A percentile compares a stretch with the other conserved stretches of the same genome.
These are phyloP conservation scores for Tilletia setariae DNA, from an alignment of 1,284 basidiomycete genomes.

Conservation along the genomic window DNA sequence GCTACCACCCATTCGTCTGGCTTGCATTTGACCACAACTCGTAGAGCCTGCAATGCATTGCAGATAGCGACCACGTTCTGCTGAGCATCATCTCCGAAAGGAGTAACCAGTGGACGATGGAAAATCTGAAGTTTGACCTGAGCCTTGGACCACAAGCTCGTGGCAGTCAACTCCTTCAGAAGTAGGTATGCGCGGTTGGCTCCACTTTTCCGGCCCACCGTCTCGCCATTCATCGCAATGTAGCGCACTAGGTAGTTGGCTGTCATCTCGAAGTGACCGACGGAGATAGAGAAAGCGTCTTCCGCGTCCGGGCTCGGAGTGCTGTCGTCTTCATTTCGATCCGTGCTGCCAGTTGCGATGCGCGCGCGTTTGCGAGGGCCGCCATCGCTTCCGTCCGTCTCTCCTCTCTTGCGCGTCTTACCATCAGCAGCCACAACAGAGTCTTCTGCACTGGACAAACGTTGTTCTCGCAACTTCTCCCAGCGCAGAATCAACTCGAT, in stretches of 20 bases:
- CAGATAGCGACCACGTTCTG: constrained; percentile 67
- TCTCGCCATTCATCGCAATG: constrained; percentile 70
- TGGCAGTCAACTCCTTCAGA: constrained; percentile 76
- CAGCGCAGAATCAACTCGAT: constrained; percentile 56
- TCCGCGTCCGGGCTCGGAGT: constrained; percentile 22
- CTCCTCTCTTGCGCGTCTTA: constrained; percentile 2
- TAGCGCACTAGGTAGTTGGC: constrained; percentile 92
- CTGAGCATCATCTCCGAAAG: constrained; percentile 68
- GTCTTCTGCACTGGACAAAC: background rate
- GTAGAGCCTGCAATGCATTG: constrained; percentile 83
- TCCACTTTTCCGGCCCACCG: constrained; percentile 64
- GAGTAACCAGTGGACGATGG: constrained; percentile 57
- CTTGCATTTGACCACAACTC: constrained; percentile 79
- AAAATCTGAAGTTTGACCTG: constrained; percentile 71
- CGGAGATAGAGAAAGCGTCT: constrained; percentile 42
- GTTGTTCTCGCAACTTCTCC: constrained; percentile 55
- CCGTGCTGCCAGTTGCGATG: background rate
- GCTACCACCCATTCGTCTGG: constrained; percentile 75
- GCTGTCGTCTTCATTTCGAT: background rate
- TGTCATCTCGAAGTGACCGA: constrained; percentile 59
- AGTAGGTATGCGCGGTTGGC: constrained; percentile 74
- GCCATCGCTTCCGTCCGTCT: background rate
- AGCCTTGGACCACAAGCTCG: constrained; percentile 86
- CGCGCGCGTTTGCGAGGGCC: constrained; percentile 3
- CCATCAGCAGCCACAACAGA: constrained; percentile 13